Conservation (phyloP, 2,329 filamentous ascomycete genomes). For the Tolypocladium inflatum region DNA sequence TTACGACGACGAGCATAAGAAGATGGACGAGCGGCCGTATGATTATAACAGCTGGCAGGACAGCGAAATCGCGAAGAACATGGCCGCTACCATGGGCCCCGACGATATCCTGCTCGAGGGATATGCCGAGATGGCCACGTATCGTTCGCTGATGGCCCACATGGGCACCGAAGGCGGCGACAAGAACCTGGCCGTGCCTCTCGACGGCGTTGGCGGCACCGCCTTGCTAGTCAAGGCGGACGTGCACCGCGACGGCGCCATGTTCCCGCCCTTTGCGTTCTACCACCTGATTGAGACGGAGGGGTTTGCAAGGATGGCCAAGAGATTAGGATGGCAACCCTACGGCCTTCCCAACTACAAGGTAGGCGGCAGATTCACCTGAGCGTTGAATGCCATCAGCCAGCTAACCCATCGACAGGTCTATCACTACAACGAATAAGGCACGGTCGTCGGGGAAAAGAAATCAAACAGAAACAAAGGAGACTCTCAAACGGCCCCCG, state of each 20-base stretch:
- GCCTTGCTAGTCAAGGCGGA: constrained; percentile 91
- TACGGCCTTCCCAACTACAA: constrained; percentile 95
- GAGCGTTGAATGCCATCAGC: too few species aligned
- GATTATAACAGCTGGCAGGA: constrained; percentile 99
- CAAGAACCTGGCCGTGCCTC: constrained; percentile 52
- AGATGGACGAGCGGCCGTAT: constrained; percentile 71
- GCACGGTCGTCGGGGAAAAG: constrained; percentile 1
- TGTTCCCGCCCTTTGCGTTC: constrained; percentile 96
- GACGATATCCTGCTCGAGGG: constrained; percentile 93
- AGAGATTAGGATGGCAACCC: constrained; percentile 73
- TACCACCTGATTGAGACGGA: constrained; percentile 97
- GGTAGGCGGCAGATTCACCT: constrained; percentile 40
- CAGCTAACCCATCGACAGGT: constrained; percentile 42
- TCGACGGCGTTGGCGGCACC: constrained; percentile 92
- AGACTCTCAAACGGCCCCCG: background rate
- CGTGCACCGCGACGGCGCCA: constrained; percentile 92
- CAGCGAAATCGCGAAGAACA: constrained; percentile 64
- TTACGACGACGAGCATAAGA: constrained; percentile 57
- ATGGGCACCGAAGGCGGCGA: constrained; percentile 53
- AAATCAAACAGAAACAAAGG: background rate
- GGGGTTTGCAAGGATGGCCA: constrained; percentile 96
- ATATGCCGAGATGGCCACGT: constrained; percentile 88
- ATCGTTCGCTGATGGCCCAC: constrained; percentile 83
- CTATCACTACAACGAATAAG: constrained; percentile 82
- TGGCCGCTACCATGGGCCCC: constrained; percentile 72